Evolutionary conservation across 768 basidiomycete genomes (phyloP).

Genomic region (Crucibulum laeve): DNA sequence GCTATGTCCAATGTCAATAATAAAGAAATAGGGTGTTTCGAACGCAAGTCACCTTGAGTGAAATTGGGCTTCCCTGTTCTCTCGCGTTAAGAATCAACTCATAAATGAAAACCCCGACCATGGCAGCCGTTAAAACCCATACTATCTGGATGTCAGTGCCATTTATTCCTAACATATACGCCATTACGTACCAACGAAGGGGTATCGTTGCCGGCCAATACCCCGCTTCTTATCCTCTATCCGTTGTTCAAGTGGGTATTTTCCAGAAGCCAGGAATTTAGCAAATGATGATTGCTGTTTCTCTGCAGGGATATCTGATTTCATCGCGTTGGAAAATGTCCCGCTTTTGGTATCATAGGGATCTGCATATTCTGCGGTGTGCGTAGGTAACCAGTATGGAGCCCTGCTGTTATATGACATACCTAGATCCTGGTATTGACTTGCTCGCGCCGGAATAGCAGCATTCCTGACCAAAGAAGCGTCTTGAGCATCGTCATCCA

Average conservation of each 20-base stretch:
- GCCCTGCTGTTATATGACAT: constrained; percentile 7
- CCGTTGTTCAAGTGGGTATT: constrained; percentile 68
- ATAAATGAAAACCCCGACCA: constrained; percentile 78
- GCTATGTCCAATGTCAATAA: constrained; percentile 33
- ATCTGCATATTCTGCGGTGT: constrained; percentile 60
- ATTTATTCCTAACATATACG: not conserved
- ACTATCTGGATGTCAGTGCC: constrained; percentile 30
- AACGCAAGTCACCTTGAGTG: constrained; percentile 59
- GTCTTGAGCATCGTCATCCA: constrained; percentile 25
- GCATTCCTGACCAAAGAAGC: constrained; percentile 44
- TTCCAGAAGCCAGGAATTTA: constrained; percentile 39
- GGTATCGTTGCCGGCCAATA: constrained; percentile 76
- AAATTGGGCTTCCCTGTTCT: constrained; percentile 79
- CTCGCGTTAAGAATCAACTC: constrained; percentile 75
- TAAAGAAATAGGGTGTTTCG: not conserved
- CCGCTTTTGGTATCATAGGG: constrained; percentile 32
- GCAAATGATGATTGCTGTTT: constrained; percentile 33
- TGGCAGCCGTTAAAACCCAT: constrained; percentile 58
- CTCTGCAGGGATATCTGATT: constrained; percentile 23
- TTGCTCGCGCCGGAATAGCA: constrained; percentile 31
- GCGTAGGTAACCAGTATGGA: not conserved
- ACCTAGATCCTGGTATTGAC: constrained; percentile 54
- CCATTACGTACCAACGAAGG: constrained; percentile 57
- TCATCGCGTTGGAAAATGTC: constrained; percentile 1
- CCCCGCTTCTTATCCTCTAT: constrained; percentile 88